Evolutionary conservation across 202 grass and related monocot species (phyloP), one percentile per base, ranked within the genome.

Genomic region (Eragrostis tef): DNA sequence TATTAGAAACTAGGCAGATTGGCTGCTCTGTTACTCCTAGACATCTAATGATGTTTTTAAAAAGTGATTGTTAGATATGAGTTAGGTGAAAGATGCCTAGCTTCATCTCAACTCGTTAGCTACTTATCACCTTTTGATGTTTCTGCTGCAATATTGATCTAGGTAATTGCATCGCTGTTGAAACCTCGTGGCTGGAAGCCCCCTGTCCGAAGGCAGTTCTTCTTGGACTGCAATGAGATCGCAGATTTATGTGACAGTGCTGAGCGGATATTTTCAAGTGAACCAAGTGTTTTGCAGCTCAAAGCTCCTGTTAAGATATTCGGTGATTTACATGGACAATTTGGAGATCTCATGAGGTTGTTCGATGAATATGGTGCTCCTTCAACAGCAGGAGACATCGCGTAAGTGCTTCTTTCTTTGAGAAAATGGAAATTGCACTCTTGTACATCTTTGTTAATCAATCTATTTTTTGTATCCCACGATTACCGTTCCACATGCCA

Each of bases 181-280:
- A 99, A 99, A 89, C 96, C 96, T 34, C 96, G 96, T 19, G 93
- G 96, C 42, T 99, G 96, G 96, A 99, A 99, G 83, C 96, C 96
- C 43, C 96, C 96, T 29, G 89, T 96, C 69, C 81, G 89, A 76
- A 93, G 96, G 48, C 96, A 96, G 81, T 99, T 99, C 67, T 90
- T 99, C 87, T 84, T 99, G 81, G 96, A 99, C 62, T 99, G 96
- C 83, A 96, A 96, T 76, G 96, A 99, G 78, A 91, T 99, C 64
- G 93, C 96, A 67, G 96, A 99, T 88, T 83, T 99, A 6, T 99
- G 96, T 64, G 96, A 99, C 66, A 99, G 87, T 84, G 93, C 96
- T 19, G 96, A 99, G 81, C 90, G 90, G 83, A 96, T 96, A 87
- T 99, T 99, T 91, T 92, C 93, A 70, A 93, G 91, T 4, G 93